phyloP scores from a whole-genome alignment of 371 early-diverging fungal genomes.

The Circinella minor region DNA sequence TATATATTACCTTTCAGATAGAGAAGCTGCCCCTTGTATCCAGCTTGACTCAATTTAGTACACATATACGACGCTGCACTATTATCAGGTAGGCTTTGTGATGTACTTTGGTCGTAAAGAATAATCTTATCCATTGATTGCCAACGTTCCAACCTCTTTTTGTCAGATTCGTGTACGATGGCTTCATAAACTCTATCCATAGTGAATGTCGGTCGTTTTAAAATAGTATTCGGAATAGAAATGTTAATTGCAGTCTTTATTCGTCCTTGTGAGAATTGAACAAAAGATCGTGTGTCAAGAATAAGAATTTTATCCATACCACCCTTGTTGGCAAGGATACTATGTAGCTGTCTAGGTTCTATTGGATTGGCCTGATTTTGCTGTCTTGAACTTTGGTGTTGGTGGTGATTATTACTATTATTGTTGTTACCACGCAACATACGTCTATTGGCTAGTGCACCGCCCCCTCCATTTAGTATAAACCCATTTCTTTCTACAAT shows the following conservation, averaged over 20 bases:
- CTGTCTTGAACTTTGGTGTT: slow-evolving; percentile 7
- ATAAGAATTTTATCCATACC: slow-evolving; percentile 49
- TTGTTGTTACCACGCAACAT: background rate
- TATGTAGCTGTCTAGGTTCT: slow-evolving; percentile 11
- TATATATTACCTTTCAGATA: slow-evolving; percentile 53
- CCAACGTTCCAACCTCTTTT: slow-evolving; percentile 49
- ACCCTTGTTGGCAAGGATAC: slow-evolving; percentile 37
- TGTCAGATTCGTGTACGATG: slow-evolving; percentile 52
- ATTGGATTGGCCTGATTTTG: slow-evolving; percentile 8
- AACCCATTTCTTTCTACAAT: background rate
- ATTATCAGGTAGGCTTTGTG: slow-evolving; percentile 42
- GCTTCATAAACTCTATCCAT: slow-evolving; percentile 60
- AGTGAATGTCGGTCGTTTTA: slow-evolving; percentile 63
- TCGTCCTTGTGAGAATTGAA: slow-evolving; percentile 48
- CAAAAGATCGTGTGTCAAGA: slow-evolving; percentile 63
- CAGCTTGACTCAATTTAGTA: slow-evolving; percentile 36
- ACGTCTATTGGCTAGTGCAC: slow-evolving; percentile 15
- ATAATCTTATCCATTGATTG: slow-evolving; percentile 50
- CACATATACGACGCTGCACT: slow-evolving; percentile 50
- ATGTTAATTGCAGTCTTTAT: slow-evolving; percentile 56
- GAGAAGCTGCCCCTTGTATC: slow-evolving; percentile 46
- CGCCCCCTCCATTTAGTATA: background rate
- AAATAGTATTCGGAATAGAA: slow-evolving; percentile 63
- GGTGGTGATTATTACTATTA: background rate
- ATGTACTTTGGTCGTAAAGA: slow-evolving; percentile 56